Evolutionary conservation across 2,329 filamentous ascomycete species (phyloP).

Genomic region (Cladosporium halotolerans): DNA sequence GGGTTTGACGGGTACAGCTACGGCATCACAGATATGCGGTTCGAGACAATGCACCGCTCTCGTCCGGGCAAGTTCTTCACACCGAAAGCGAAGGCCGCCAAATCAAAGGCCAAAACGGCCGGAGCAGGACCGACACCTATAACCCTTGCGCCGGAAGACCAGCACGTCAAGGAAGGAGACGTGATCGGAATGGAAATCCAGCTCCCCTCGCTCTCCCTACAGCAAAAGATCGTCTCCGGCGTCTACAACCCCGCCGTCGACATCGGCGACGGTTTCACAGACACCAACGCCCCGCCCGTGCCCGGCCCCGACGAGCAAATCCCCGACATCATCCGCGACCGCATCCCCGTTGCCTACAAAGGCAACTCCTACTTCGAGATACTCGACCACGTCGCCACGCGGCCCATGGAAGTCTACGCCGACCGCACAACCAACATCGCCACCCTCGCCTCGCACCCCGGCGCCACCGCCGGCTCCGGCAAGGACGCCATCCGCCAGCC

Average conservation of each 20-base stretch:
- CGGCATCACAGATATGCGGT: conserved; percentile 79
- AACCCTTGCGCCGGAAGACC: conserved; percentile 41
- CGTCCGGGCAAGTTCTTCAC: conserved; percentile 78
- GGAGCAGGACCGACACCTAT: conserved; percentile 47
- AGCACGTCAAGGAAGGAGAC: conserved; percentile 80
- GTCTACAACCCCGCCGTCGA: conserved; percentile 85
- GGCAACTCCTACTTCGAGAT: conserved; percentile 90
- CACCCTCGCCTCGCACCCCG: conserved; percentile 53
- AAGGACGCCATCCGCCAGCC: conserved; percentile 47
- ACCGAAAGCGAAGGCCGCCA: conserved; percentile 29
- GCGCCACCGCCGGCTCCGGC: conserved; percentile 28
- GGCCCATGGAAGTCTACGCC: conserved; percentile 68
- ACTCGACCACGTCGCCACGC: conserved; percentile 79
- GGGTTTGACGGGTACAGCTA: conserved; percentile 92
- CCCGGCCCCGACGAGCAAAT: conserved; percentile 42
- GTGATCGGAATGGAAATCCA: conserved; percentile 91
- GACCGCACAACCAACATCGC: conserved; percentile 47
- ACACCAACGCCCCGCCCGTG: conserved; percentile 19
- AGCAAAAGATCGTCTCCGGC: conserved; percentile 81
- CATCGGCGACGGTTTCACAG: conserved; percentile 49
- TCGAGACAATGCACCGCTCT: conserved; percentile 89
- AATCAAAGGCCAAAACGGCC: conserved; percentile 29
- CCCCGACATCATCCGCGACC: conserved; percentile 84
- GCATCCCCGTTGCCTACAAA: conserved; percentile 91
- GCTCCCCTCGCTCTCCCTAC: conserved; percentile 75